Base-by-base conservation (phyloP, 129 eudicot genomes). In the Smallanthus sonchifolius region DNA sequence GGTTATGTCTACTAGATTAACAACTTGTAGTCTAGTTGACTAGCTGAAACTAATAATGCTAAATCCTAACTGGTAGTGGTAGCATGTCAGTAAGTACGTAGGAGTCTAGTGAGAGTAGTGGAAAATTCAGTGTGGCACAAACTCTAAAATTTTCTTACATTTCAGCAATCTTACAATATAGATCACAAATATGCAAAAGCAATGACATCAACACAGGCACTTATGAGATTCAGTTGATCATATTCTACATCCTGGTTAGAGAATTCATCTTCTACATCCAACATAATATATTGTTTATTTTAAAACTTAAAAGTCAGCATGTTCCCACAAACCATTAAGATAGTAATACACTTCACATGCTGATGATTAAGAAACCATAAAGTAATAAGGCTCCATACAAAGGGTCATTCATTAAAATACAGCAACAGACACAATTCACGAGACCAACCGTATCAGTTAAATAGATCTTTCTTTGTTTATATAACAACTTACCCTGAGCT, bases 401-500 rank as follows among this genome's bases (percentile, higher is more conserved):
- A 44, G 10, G 1, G n/a, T 49, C 51, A 14, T 52, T 10, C 5
- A 4, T 52, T 55, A 32, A 67, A 55, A 40, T 11, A 38, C 64
- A 6, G 37, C 13, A 75, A 0, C 1, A 0, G 30, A 1, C 30
- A 24, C 1, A 1, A 24, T 1, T 1, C 30, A 24, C 0, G 30
- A 24, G 30, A 1, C 30, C 30, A 24, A 24, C 30, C 44, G 42
- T 17, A 7, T 54, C 60, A 6, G 7, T 7, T 54, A 1, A 54
- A 54, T 19, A 24, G 30, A 24, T 24, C 30, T 24, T 54, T 54
- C 32, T 54, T 54, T 6, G 13, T 54, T 7, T 54, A 17, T 6
- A 61, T 7, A 24, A 24, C 30, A 24, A 81, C 86, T 78, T 42
- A 91, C 99, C 99, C 77, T 65, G 86, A 73, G 99, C 99, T 70